A percentile compares a stretch with the other conserved stretches of the same genome.
These are phyloP conservation scores for Helicosporidium sp. DNA, from an alignment of 139 green algal species.

Conservation along the genomic window DNA sequence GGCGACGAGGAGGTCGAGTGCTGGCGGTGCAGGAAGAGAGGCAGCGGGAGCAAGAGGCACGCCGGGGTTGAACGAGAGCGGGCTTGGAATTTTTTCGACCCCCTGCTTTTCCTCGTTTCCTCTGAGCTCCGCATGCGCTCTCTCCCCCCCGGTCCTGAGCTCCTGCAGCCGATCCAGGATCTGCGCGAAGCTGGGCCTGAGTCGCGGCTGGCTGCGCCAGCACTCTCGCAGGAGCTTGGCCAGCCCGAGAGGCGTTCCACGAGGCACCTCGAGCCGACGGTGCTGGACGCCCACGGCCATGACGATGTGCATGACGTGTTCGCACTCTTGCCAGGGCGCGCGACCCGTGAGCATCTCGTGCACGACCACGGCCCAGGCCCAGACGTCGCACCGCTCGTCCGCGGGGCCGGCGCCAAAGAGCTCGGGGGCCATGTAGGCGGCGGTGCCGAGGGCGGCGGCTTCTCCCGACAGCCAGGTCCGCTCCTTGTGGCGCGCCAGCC, in stretches of 20 bases:
- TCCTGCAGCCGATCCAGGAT: slow-evolving; percentile 4
- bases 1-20: too few relatives aligned
- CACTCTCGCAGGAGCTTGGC: slow-evolving; percentile 14
- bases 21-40: too few relatives aligned
- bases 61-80: too few relatives aligned
- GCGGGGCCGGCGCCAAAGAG: slow-evolving; percentile 1
- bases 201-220: slow-evolving; percentile 9
- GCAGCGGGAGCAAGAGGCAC: too few relatives aligned
- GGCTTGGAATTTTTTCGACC: too few relatives aligned
- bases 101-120: too few relatives aligned
- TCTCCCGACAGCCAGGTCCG: not conserved
- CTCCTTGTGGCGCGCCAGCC: slow-evolving; percentile 6
- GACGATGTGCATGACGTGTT: slow-evolving; percentile 20
- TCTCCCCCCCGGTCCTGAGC: too few relatives aligned
- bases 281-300: slow-evolving; percentile 13
- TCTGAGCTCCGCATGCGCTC: too few relatives aligned
- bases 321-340: slow-evolving; percentile 11
- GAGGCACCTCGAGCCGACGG: slow-evolving; percentile 7
- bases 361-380: slow-evolving; percentile 4
- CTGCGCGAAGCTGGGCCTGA: slow-evolving; percentile 9
- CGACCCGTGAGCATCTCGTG: slow-evolving; percentile 12
- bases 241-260: slow-evolving; percentile 3
- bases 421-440: slow-evolving; percentile 14
- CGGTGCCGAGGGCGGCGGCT: slow-evolving; percentile 7
- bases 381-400: slow-evolving; percentile 6